These are phyloP conservation scores for Gymnopilus dilepis DNA, from an alignment of 768 basidiomycete species.

Conservation along the genomic window DNA sequence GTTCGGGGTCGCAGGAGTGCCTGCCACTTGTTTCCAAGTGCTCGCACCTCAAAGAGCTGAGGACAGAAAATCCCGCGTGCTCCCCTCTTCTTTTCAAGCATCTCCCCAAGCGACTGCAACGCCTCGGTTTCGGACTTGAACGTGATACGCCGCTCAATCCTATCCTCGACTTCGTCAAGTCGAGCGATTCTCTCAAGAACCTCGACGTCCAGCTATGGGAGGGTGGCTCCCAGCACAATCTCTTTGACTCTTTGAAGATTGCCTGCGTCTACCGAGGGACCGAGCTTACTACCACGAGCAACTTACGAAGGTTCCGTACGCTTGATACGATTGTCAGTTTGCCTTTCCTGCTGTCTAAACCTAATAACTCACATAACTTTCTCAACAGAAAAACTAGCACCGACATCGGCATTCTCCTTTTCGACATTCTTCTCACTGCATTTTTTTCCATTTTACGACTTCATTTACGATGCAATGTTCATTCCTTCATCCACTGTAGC, in stretches of 20 bases:
- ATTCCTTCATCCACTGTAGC: conserved; percentile 1
- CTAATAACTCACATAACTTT: too few relatives aligned
- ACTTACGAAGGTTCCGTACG: conserved; percentile 58
- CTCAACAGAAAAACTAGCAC: neutral
- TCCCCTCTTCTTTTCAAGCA: conserved; percentile 50
- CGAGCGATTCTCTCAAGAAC: conserved; percentile 45
- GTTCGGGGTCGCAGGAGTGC: conserved; percentile 53
- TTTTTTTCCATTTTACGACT: conserved; percentile 1
- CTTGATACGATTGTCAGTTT: conserved; percentile 20
- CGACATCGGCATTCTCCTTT: neutral
- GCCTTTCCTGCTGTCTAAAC: neutral
- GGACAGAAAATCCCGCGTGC: conserved; percentile 59
- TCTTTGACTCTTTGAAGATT: conserved; percentile 61
- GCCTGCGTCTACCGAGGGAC: conserved; percentile 69
- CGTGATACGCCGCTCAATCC: conserved; percentile 57
- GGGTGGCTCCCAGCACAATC: conserved; percentile 53
- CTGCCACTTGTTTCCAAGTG: conserved; percentile 53
- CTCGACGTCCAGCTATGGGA: conserved; percentile 62
- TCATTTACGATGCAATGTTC: conserved; percentile 1
- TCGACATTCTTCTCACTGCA: neutral
- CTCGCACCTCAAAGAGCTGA: conserved; percentile 54
- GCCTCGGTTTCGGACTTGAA: conserved; percentile 66
- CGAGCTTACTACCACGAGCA: conserved; percentile 52
- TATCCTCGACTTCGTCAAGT: conserved; percentile 60
- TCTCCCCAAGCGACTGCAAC: conserved; percentile 54